Conservation (phyloP, 306 rosid genomes). For the Mimosa bimucronata region DNA sequence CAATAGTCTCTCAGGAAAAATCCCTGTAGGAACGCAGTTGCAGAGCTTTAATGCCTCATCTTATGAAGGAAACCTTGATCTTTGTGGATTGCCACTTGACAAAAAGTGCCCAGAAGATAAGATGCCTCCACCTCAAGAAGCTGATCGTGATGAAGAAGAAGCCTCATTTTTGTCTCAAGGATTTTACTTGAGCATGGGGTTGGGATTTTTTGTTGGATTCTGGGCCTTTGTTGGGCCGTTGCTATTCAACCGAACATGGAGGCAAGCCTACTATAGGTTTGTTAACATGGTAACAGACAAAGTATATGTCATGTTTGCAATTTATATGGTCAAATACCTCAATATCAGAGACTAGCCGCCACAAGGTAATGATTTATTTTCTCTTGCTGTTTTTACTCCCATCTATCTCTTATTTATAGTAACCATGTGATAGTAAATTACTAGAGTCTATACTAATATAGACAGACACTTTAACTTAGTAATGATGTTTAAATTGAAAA, state of each 20-base stretch:
- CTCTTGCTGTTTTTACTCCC: background rate
- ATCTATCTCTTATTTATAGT: background rate
- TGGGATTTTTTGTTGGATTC: background rate
- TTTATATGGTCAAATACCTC: background rate
- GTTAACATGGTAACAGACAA: background rate
- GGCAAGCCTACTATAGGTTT: background rate
- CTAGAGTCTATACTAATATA: background rate
- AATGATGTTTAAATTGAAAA: background rate
- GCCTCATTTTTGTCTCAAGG: background rate
- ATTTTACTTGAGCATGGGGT: background rate
- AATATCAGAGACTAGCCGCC: background rate
- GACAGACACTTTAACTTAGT: background rate
- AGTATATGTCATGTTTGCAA: background rate
- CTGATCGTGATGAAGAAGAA: background rate
- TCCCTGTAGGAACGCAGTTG: slow-evolving; percentile 30
- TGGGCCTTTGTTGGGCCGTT: background rate
- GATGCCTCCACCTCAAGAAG: background rate
- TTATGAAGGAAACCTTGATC: slow-evolving; percentile 9
- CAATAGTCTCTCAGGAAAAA: slow-evolving; percentile 24
- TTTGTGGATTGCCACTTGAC: slow-evolving; percentile 6
- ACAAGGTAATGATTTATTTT: background rate
- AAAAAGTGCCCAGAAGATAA: background rate
- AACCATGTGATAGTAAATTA: background rate
- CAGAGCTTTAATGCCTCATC: slow-evolving; percentile 1
- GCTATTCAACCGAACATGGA: background rate